Conservation (phyloP, 345 rosid genomes). For the Camelina laxa region DNA sequence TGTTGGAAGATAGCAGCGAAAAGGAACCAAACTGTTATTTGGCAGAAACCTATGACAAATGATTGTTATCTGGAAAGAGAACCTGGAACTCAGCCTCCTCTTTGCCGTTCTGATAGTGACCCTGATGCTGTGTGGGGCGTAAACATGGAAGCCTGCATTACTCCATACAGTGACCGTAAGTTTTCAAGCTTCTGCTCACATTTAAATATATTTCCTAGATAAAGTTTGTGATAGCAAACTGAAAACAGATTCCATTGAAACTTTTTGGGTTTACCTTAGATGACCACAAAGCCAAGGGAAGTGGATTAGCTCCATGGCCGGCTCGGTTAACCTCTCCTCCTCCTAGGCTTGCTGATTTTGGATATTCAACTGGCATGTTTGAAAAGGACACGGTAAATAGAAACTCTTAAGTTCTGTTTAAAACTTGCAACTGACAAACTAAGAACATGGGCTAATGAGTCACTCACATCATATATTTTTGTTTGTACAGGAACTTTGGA, state of each 20-base stretch:
- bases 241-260: not conserved
- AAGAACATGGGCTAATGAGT: not conserved
- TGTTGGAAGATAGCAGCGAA: slow-evolving; percentile 89
- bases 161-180: slow-evolving; percentile 79
- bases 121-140: slow-evolving; percentile 87
- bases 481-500: slow-evolving; percentile 65
- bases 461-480: not conserved
- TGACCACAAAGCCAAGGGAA: slow-evolving; percentile 73
- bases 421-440: not conserved
- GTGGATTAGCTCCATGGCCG: slow-evolving; percentile 95
- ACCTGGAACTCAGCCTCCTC: slow-evolving; percentile 79
- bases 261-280: slow-evolving; percentile 48
- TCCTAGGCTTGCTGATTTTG: slow-evolving; percentile 85
- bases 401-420: not conserved
- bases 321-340: slow-evolving; percentile 78
- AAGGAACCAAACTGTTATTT: slow-evolving; percentile 87
- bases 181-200: slow-evolving; percentile 23
- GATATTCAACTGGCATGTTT: slow-evolving; percentile 75
- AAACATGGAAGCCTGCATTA: slow-evolving; percentile 83
- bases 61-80: slow-evolving; percentile 78
- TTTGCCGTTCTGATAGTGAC: slow-evolving; percentile 76
- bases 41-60: slow-evolving; percentile 85
- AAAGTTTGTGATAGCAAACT: not conserved
- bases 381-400: slow-evolving; percentile 72
- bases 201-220: not conserved